These are phyloP conservation scores for Talaromyces rugulosus DNA, from an alignment of 2,329 filamentous ascomycete species.

Conservation along the genomic window DNA sequence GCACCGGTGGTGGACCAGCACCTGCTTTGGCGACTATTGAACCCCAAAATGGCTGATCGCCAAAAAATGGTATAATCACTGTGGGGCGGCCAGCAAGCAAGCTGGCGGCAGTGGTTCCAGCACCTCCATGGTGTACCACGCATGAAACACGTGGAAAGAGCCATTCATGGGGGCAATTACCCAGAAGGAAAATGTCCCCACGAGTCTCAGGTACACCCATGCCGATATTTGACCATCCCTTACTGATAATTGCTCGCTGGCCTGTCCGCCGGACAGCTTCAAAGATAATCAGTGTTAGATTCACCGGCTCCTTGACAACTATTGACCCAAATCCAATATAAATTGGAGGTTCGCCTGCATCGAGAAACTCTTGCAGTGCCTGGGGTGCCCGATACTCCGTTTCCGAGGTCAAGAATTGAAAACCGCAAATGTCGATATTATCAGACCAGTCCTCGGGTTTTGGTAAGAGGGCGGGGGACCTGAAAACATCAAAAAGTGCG, in stretches of 20 bases:
- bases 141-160: slow-evolving; percentile 75
- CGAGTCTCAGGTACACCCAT: slow-evolving; percentile 62
- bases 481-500: background rate
- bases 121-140: slow-evolving; percentile 66
- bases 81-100: slow-evolving; percentile 76
- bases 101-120: slow-evolving; percentile 60
- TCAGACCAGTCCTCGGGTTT: slow-evolving; percentile 38
- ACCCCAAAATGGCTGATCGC: slow-evolving; percentile 76
- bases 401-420: slow-evolving; percentile 34
- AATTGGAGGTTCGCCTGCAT: slow-evolving; percentile 65
- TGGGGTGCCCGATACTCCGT: slow-evolving; percentile 33
- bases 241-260: slow-evolving; percentile 73
- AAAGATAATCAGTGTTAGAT: slow-evolving; percentile 68
- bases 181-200: slow-evolving; percentile 74
- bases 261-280: slow-evolving; percentile 63
- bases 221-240: slow-evolving; percentile 75
- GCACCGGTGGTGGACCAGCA: slow-evolving; percentile 67
- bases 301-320: slow-evolving; percentile 70
- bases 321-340: slow-evolving; percentile 84
- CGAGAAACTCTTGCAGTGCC: slow-evolving; percentile 63
- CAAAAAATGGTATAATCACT: slow-evolving; percentile 81
- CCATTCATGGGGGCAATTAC: slow-evolving; percentile 85
- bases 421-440: slow-evolving; percentile 39
- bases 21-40: slow-evolving; percentile 68
- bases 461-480: slow-evolving; percentile 28